These are phyloP conservation scores for Raffaelea arxii DNA, from an alignment of 2,329 filamentous ascomycete genomes.

Conservation along the genomic window DNA sequence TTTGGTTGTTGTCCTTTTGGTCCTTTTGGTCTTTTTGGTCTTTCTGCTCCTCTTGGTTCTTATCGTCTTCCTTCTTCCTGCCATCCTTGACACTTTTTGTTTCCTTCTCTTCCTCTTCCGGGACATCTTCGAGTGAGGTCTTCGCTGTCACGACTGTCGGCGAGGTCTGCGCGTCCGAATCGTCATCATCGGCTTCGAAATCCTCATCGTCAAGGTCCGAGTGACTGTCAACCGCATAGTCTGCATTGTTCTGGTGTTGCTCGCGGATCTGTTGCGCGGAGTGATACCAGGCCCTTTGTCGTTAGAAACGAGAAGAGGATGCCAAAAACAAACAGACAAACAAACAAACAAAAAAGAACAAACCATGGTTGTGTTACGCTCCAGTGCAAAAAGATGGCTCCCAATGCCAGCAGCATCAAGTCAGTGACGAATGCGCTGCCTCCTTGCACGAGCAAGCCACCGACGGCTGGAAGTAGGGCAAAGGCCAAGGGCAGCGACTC, in stretches of 20 bases:
- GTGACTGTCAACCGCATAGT: constrained; percentile 33
- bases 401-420: constrained; percentile 67
- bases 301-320: neutral
- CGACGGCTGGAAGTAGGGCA: constrained; percentile 77
- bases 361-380: constrained; percentile 85
- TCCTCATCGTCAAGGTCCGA: constrained; percentile 19
- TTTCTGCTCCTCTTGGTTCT: neutral
- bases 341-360: constrained; percentile 16
- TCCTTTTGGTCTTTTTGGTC: neutral
- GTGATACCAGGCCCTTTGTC: constrained; percentile 59
- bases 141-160: neutral
- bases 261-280: constrained; percentile 55
- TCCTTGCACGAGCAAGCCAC: constrained; percentile 74
- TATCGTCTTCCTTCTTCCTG: no score
- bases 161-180: neutral
- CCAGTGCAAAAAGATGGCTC: constrained; percentile 85
- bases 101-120: constrained; percentile 28
- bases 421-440: constrained; percentile 79
- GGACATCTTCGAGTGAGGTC: constrained; percentile 28
- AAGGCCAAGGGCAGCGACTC: constrained; percentile 74
- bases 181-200: constrained; percentile 9
- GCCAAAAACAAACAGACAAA: neutral
- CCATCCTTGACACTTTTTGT: no score
- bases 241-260: constrained; percentile 33
- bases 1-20: neutral